Percentiles rank a stretch among this genome's conserved stretches.
Conservation (phyloP, 139 green algal genomes). For the Coelastrella sp. region DNA sequence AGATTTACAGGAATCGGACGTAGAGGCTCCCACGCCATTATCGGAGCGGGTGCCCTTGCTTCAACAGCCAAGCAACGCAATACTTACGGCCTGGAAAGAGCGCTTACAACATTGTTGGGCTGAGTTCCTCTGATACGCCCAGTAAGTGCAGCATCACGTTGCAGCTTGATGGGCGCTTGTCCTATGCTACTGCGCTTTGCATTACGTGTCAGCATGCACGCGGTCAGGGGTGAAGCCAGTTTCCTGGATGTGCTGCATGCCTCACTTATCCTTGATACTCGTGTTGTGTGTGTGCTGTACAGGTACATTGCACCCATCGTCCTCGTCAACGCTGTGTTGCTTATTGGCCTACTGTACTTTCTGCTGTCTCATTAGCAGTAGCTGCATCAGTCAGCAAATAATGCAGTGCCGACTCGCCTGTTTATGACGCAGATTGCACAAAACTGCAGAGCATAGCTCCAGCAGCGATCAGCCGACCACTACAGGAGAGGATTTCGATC, state of each 20-base stretch:
- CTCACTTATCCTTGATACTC: neutral
- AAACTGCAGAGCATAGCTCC: neutral
- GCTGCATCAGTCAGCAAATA: neutral
- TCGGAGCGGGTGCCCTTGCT: no score
- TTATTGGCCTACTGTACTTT: slow-evolving; percentile 27
- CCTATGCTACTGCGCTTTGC: no score
- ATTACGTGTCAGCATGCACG: neutral
- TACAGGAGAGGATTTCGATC: no score
- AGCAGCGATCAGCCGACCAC: slow-evolving; percentile 24
- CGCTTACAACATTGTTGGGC: slow-evolving; percentile 17
- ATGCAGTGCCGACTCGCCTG: slow-evolving; percentile 1
- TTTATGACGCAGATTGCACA: slow-evolving; percentile 28
- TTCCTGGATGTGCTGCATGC: no score
- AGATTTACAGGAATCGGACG: no score
- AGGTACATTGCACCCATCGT: slow-evolving; percentile 47
- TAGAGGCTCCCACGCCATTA: no score
- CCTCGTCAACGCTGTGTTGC: slow-evolving; percentile 17
- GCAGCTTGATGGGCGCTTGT: no score
- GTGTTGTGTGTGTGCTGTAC: neutral
- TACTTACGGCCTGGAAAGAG: no score
- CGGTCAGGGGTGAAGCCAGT: no score
- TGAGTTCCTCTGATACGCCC: slow-evolving; percentile 47
- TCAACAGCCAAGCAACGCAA: no score
- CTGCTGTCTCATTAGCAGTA: slow-evolving; percentile 15
- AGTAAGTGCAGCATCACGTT: slow-evolving; percentile 13